phyloP scores from a whole-genome alignment of 768 basidiomycete species.

The Tremella mesenterica region DNA sequence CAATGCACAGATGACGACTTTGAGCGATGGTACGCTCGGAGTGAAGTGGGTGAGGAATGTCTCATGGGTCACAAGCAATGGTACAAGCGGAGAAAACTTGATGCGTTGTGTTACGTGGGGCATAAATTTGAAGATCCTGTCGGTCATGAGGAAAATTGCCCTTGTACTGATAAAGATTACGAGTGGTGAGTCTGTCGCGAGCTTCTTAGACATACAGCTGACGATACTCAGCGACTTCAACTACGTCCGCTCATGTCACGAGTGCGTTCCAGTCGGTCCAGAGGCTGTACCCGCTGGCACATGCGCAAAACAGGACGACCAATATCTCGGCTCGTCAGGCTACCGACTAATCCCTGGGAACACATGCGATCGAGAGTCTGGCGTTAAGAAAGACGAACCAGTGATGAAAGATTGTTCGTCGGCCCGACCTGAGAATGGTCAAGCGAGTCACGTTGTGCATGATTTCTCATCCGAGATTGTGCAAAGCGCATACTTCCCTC shows the following conservation, averaged over 20 bases:
- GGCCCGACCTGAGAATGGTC: conserved; percentile 72
- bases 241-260: conserved; percentile 53
- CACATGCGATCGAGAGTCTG: conserved; percentile 59
- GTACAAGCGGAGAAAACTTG: conserved; percentile 73
- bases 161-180: conserved; percentile 77
- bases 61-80: conserved; percentile 98
- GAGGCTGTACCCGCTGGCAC: conserved; percentile 74
- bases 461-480: conserved; percentile 48
- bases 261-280: conserved; percentile 77
- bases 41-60: conserved; percentile 59
- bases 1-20: conserved; percentile 67
- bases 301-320: conserved; percentile 51
- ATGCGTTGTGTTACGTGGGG: conserved; percentile 81
- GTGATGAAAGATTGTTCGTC: conserved; percentile 68
- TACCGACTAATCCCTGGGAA: conserved; percentile 89
- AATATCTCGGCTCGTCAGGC: conserved; percentile 80
- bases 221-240: conserved; percentile 32
- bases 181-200: conserved; percentile 61
- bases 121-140: conserved; percentile 82
- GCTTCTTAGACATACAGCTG: background rate
- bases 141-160: conserved; percentile 70
- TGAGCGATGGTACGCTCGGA: conserved; percentile 79
- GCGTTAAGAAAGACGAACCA: conserved; percentile 59
- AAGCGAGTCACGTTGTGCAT: conserved; percentile 60
- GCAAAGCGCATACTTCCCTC: conserved; percentile 76